phyloP scores from a whole-genome alignment of 2,329 filamentous ascomycete genomes.

The Biscogniauxia sp. region DNA sequence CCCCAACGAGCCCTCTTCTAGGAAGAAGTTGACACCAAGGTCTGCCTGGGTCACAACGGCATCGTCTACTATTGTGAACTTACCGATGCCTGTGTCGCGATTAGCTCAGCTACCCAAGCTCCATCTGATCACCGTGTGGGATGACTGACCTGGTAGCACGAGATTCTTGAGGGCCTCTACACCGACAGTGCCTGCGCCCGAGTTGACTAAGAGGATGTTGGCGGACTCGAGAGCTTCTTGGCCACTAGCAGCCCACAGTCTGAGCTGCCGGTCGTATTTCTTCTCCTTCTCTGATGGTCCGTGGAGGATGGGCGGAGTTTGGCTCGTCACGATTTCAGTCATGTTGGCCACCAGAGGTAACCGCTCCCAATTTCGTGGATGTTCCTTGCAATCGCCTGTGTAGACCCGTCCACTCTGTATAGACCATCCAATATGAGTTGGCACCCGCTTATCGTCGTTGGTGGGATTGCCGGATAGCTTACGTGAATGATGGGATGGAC shows the following conservation, averaged over 20 bases:
- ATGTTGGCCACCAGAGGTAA: slow-evolving; percentile 30
- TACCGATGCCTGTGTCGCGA: slow-evolving; percentile 66
- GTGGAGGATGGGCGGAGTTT: slow-evolving; percentile 48
- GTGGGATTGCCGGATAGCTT: not conserved
- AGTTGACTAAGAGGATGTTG: slow-evolving; percentile 87
- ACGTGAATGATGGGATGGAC: not conserved
- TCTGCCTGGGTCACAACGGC: slow-evolving; percentile 75
- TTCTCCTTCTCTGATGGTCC: slow-evolving; percentile 61
- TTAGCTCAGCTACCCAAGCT: slow-evolving; percentile 18
- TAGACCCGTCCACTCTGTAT: not conserved
- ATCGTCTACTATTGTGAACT: slow-evolving; percentile 87
- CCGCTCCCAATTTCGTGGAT: not conserved
- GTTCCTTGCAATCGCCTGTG: not conserved
- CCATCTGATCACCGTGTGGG: not conserved
- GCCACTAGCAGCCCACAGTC: slow-evolving; percentile 90
- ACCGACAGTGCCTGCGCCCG: slow-evolving; percentile 80
- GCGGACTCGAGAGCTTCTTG: slow-evolving; percentile 88
- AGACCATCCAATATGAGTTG: not conserved
- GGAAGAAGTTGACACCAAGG: slow-evolving; percentile 94
- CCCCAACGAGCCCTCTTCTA: slow-evolving; percentile 76
- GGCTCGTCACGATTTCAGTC: slow-evolving; percentile 44
- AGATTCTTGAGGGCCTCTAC: slow-evolving; percentile 95
- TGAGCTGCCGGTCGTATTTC: slow-evolving; percentile 93
- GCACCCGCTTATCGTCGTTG: not conserved
- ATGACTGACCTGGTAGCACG: slow-evolving; percentile 70